Evolutionary conservation across 495 filamentous ascomycete genomes (phyloP).

Genomic region (Penicillium herquei): DNA sequence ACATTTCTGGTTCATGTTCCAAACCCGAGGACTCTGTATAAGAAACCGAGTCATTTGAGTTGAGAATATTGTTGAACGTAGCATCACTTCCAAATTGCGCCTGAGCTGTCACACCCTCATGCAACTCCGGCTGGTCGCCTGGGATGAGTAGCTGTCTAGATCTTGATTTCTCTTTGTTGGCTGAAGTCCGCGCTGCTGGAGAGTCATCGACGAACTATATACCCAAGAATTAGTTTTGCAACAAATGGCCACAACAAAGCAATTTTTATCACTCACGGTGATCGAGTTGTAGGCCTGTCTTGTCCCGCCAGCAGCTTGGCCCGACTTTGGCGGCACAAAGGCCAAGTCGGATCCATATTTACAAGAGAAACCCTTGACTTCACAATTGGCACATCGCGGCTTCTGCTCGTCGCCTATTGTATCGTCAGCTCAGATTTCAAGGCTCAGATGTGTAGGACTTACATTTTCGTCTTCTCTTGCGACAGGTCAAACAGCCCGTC

Average conservation of each 20-base stretch:
- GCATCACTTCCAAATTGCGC: neutral
- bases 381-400: constrained; percentile 28
- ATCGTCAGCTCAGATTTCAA: constrained; percentile 1
- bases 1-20: neutral
- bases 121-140: neutral
- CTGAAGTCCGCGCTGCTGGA: constrained; percentile 7
- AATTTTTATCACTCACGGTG: constrained; percentile 11
- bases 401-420: constrained; percentile 28
- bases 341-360: constrained; percentile 26
- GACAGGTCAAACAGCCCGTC: constrained; percentile 28
- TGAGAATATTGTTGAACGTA: neutral
- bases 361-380: constrained; percentile 27
- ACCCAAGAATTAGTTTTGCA: too few species aligned
- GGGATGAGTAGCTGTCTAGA: neutral
- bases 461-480: constrained; percentile 29
- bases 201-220: constrained; percentile 28
- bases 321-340: constrained; percentile 19
- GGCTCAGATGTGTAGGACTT: neutral
- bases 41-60: neutral
- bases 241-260: too few species aligned
- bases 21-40: neutral
- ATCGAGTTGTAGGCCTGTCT: constrained; percentile 19
- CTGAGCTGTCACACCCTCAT: neutral
- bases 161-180: neutral
- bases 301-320: constrained; percentile 2